Conservation (phyloP, 2,329 filamentous ascomycete species). For the Cytospora leucostoma region DNA sequence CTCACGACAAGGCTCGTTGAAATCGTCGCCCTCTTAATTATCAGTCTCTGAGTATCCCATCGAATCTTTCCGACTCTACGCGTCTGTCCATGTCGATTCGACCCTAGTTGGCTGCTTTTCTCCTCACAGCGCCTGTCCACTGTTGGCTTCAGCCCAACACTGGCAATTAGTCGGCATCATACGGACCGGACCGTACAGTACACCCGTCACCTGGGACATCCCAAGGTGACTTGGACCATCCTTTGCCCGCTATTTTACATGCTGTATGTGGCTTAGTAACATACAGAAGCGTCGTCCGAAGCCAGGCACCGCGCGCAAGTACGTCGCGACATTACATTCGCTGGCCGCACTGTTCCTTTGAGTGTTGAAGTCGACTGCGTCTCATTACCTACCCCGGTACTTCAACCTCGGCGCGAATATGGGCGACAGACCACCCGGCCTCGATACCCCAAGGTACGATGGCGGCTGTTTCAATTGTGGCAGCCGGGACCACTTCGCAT, state of each 20-base stretch:
- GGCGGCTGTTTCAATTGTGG: conserved; percentile 58
- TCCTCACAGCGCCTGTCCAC: neutral
- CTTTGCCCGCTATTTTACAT: neutral
- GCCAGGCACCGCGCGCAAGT: neutral
- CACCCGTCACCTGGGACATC: neutral
- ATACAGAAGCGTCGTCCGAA: neutral
- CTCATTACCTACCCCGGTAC: neutral
- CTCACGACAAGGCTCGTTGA: neutral
- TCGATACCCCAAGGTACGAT: conserved; percentile 34
- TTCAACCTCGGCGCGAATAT: conserved; percentile 30
- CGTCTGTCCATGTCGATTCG: neutral
- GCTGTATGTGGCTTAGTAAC: neutral
- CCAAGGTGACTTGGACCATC: neutral
- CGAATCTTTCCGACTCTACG: neutral
- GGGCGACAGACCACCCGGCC: conserved; percentile 34
- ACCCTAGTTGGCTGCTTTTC: neutral
- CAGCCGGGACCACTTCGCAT: conserved; percentile 51
- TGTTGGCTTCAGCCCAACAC: neutral
- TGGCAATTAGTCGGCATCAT: neutral
- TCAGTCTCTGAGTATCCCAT: neutral
- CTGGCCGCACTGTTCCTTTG: neutral
- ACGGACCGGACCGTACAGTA: neutral
- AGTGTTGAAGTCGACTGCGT: neutral
- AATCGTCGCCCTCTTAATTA: neutral
- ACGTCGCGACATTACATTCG: neutral